Evolutionary conservation across 257 asterid genomes (phyloP).

Genomic region (Ilex aquifolium): DNA sequence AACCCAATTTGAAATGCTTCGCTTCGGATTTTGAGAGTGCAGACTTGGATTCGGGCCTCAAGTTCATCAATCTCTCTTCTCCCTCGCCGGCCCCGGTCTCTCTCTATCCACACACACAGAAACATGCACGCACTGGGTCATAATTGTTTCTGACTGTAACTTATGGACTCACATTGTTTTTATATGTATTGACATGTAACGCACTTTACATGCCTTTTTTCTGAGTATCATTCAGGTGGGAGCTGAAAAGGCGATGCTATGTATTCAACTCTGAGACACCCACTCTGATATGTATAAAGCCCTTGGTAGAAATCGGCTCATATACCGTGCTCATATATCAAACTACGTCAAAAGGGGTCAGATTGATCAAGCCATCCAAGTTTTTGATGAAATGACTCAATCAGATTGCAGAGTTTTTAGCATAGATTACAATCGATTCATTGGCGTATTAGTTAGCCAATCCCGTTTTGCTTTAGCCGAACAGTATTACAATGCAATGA

Average conservation of each 20-base stretch:
- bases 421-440: slow-evolving; percentile 76
- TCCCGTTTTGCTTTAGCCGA: slow-evolving; percentile 60
- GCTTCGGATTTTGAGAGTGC: no score
- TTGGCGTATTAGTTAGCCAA: slow-evolving; percentile 71
- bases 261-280: slow-evolving; percentile 42
- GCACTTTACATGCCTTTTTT: slow-evolving; percentile 13
- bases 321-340: slow-evolving; percentile 71
- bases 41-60: slow-evolving; percentile 21
- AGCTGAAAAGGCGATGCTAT: slow-evolving; percentile 39
- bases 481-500: slow-evolving; percentile 58
- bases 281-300: slow-evolving; percentile 62
- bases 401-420: slow-evolving; percentile 82
- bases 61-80: slow-evolving; percentile 12
- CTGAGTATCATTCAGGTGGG: slow-evolving; percentile 1
- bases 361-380: slow-evolving; percentile 65
- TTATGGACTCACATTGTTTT: neutral
- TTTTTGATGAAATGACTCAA: slow-evolving; percentile 84
- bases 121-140: neutral
- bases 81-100: slow-evolving; percentile 11
- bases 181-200: neutral
- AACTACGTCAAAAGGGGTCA: slow-evolving; percentile 56
- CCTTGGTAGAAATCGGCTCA: slow-evolving; percentile 76
- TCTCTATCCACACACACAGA: neutral
- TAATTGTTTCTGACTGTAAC: neutral
- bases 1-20: no score